These are phyloP conservation scores for Candida pseudoglaebosa DNA, from an alignment of 805 yeast genomes.

Conservation along the genomic window DNA sequence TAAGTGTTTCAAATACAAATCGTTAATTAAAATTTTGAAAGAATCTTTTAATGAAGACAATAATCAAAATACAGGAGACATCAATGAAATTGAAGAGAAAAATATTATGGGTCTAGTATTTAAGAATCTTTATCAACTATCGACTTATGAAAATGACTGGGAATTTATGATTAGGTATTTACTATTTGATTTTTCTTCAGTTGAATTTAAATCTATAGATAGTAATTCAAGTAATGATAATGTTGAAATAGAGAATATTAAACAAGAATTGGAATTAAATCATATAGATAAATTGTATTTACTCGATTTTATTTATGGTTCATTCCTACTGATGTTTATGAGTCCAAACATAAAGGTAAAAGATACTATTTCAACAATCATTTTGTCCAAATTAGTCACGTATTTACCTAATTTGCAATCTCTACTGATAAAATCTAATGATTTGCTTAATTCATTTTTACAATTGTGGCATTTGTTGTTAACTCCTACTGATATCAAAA, in stretches of 20 bases:
- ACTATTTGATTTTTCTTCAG: conserved; percentile 41
- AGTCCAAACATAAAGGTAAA: conserved; percentile 18
- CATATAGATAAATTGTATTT: conserved; percentile 20
- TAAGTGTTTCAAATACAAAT: conserved; percentile 19
- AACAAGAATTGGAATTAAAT: conserved; percentile 23
- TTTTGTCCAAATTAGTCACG: conserved; percentile 20
- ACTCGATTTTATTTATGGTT: conserved; percentile 40
- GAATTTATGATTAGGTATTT: conserved; percentile 39
- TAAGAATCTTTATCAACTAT: conserved; percentile 29
- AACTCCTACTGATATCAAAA: conserved; percentile 9
- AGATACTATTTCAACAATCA: conserved; percentile 12
- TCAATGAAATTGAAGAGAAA: conserved; percentile 2
- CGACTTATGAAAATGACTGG: conserved; percentile 31
- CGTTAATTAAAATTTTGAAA: conserved; percentile 13
- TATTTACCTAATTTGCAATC: conserved; percentile 20
- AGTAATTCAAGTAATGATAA: conserved; percentile 11
- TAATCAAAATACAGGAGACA: conserved; percentile 12
- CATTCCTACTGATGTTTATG: conserved; percentile 24
- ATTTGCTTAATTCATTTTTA: conserved; percentile 19
- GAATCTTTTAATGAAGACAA: conserved; percentile 8
- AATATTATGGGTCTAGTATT: conserved; percentile 17
- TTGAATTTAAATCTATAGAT: conserved; percentile 15
- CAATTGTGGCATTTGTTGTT: conserved; percentile 24
- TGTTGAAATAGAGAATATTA: conserved; percentile 22
- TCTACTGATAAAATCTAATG: conserved; percentile 18